phyloP scores from a whole-genome alignment of 2,329 filamentous ascomycete genomes.

The Drechslerella dactyloides region DNA sequence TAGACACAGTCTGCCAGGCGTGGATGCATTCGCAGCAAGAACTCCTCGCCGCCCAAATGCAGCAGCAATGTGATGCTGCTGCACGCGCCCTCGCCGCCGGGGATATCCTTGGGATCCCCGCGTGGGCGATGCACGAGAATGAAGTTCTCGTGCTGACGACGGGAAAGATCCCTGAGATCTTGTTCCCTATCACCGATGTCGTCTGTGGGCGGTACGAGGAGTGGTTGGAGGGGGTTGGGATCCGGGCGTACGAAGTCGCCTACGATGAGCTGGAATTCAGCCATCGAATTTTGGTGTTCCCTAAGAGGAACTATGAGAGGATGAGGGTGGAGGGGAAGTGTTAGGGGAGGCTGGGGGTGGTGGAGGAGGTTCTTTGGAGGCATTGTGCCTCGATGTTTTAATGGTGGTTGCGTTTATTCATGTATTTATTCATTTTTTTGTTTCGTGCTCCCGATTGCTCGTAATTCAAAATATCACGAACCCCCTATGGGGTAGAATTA shows the following conservation, averaged over 20 bases:
- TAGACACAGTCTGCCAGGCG: neutral
- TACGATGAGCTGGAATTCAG: conserved; percentile 2
- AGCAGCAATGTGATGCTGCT: neutral
- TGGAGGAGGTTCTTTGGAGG: no score
- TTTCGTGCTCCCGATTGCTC: no score
- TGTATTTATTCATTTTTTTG: no score
- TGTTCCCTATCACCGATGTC: neutral
- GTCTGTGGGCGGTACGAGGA: neutral
- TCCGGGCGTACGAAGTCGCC: neutral
- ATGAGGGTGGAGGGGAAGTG: neutral
- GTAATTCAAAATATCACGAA: no score
- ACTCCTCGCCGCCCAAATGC: neutral
- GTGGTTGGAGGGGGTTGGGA: conserved; percentile 4
- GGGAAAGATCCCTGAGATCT: neutral
- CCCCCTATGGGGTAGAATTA: no score
- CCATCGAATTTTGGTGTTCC: neutral
- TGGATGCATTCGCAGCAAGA: neutral
- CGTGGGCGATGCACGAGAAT: neutral
- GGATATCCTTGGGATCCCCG: neutral
- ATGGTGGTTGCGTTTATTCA: no score
- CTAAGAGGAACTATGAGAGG: neutral
- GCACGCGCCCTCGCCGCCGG: neutral
- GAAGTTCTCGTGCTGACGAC: neutral
- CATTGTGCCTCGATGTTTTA: no score
- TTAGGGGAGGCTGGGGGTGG: neutral